phyloP scores from a whole-genome alignment of 139 green algal species.

The Microglena sp. region DNA sequence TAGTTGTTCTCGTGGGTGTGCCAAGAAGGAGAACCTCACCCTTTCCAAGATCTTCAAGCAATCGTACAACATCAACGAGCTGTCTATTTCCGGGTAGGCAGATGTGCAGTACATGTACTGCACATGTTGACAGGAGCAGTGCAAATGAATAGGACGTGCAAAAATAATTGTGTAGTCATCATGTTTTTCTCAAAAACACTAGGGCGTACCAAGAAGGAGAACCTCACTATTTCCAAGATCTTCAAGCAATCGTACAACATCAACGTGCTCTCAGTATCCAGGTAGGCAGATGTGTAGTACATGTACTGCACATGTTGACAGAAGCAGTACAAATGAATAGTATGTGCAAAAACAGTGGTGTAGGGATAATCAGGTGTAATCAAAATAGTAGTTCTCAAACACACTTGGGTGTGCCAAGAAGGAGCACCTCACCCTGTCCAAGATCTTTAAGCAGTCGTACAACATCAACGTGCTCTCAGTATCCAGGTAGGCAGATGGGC shows the following conservation, averaged over 20 bases:
- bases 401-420: slow-evolving; percentile 17
- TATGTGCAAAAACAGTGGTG: slow-evolving; percentile 38
- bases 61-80: slow-evolving; percentile 65
- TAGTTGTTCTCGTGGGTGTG: background rate
- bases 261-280: slow-evolving; percentile 56
- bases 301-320: no score
- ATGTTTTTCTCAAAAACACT: slow-evolving; percentile 15
- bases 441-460: slow-evolving; percentile 56
- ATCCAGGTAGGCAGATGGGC: slow-evolving; percentile 18
- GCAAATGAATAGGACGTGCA: slow-evolving; percentile 36
- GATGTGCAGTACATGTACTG: no score
- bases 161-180: slow-evolving; percentile 38
- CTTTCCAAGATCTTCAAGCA: slow-evolving; percentile 52
- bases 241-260: slow-evolving; percentile 69
- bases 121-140: no score
- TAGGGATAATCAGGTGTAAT: no score
- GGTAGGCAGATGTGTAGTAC: no score
- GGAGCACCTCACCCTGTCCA: slow-evolving; percentile 53
- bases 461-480: slow-evolving; percentile 70
- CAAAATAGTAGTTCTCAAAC: slow-evolving; percentile 17
- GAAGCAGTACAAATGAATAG: slow-evolving; percentile 38
- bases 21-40: slow-evolving; percentile 55
- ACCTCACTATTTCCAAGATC: slow-evolving; percentile 44
- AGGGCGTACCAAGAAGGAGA: slow-evolving; percentile 39
- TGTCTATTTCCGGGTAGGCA: slow-evolving; percentile 38